Evolutionary conservation across 352 stramenopile genomes (phyloP).

Genomic region (Globisporangium echinulatum): DNA sequence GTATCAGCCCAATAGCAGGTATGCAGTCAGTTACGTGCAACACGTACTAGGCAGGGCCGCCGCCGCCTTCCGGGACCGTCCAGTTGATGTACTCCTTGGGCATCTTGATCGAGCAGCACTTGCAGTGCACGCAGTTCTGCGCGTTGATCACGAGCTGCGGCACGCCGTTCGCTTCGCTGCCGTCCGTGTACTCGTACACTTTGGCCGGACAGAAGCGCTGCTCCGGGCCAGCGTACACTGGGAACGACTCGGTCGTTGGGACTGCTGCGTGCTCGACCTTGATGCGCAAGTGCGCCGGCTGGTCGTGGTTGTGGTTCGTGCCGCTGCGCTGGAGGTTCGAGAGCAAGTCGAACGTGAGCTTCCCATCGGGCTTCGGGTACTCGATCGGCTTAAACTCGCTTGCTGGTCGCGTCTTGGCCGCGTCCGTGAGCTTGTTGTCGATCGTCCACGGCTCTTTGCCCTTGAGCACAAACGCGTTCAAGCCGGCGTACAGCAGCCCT

Average conservation of each 20-base stretch:
- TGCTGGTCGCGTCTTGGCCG: constrained; percentile 88
- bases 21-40: neutral
- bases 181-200: constrained; percentile 98
- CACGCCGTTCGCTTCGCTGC: constrained; percentile 76
- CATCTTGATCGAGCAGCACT: constrained; percentile 99
- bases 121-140: constrained; percentile 99
- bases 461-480: constrained; percentile 91
- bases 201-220: constrained; percentile 97
- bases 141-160: constrained; percentile 97
- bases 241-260: constrained; percentile 82
- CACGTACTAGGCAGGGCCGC: constrained; percentile 97
- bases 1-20: no score
- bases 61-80: constrained; percentile 97
- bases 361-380: constrained; percentile 96
- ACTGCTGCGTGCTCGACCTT: constrained; percentile 88
- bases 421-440: constrained; percentile 76
- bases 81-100: constrained; percentile 99
- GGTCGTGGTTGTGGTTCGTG: constrained; percentile 98
- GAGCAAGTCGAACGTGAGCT: constrained; percentile 98
- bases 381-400: constrained; percentile 89
- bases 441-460: constrained; percentile 97
- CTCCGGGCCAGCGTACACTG: constrained; percentile 95
- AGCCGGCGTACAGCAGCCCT: constrained; percentile 92
- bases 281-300: constrained; percentile 96
- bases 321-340: constrained; percentile 96